phyloP scores from a whole-genome alignment of 495 filamentous ascomycete genomes.

The Aspergillus heteromorphus region DNA sequence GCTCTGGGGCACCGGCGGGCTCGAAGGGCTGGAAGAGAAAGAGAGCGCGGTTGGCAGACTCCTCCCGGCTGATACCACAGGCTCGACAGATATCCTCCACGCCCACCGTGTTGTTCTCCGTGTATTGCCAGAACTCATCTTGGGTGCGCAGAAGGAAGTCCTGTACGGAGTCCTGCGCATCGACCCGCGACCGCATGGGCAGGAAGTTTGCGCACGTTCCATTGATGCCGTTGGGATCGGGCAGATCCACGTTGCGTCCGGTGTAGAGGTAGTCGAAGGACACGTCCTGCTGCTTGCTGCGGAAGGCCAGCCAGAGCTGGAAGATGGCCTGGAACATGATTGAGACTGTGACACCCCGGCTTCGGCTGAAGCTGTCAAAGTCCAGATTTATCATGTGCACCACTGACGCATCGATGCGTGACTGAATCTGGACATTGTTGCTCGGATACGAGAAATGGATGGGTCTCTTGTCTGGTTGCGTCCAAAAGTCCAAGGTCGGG shows the following conservation, averaged over 20 bases:
- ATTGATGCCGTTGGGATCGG: slow-evolving; percentile 20
- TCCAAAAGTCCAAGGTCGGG: slow-evolving; percentile 11
- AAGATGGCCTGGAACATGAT: slow-evolving; percentile 20
- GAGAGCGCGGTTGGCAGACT: slow-evolving; percentile 1
- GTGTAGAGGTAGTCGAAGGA: slow-evolving; percentile 19
- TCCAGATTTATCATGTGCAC: not conserved
- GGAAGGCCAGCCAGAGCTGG: slow-evolving; percentile 6
- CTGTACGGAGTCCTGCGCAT: not conserved
- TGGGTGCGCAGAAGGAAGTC: slow-evolving; percentile 9
- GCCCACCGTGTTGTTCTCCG: slow-evolving; percentile 11
- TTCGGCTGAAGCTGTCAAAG: not conserved
- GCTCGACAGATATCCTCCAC: slow-evolving; percentile 14
- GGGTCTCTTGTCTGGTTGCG: slow-evolving; percentile 1
- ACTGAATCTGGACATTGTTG: not conserved
- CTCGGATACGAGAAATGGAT: not conserved
- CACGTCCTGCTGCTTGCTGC: slow-evolving; percentile 6
- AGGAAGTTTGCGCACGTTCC: slow-evolving; percentile 21
- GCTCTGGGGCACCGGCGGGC: slow-evolving; percentile 2
- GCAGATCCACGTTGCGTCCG: slow-evolving; percentile 19
- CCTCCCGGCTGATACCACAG: not conserved
- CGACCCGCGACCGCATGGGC: slow-evolving; percentile 11
- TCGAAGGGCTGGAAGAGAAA: slow-evolving; percentile 22
- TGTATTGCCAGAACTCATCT: slow-evolving; percentile 16
- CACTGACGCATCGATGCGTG: not conserved
- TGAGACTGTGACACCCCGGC: slow-evolving; percentile 8